Evolutionary conservation across 805 yeast species (phyloP), one percentile per base, ranked within the genome.

Genomic region (Kuraishia cidri): DNA sequence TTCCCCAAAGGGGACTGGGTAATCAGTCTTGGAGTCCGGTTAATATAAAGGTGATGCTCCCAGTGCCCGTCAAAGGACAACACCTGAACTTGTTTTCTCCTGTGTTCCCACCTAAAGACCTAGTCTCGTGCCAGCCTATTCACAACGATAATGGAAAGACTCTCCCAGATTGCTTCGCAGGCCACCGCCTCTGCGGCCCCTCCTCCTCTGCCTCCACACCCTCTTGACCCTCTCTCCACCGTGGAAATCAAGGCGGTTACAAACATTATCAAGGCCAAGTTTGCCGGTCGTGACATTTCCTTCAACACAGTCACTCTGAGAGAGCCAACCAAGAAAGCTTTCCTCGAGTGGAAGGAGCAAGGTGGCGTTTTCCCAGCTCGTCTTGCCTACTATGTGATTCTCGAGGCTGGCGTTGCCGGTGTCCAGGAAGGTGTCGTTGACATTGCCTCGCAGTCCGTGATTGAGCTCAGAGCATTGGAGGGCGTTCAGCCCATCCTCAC

Each of bases 401-500:
- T 79, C 30, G 79, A 71, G 50, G 45, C 62, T 21, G 84, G 74
- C 30, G 65, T 61, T 35, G 56, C 66, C 32, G 87, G 85, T 45
- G 66, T 80, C 38, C 73, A 72, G 45, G 90, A 82, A 52, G 88
- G 87, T 54, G 60, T 73, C 28, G 79, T 78, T 40, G 80, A 77
- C 49, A 51, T 81, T 33, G 61, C 61, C 24, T 54, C 70, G 32
- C 56, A 62, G 44, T 51, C 57, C 30, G 60, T 81, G 22, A 55
- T 69, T 30, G 64, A 66, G 35, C 55, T 69, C 41, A 64, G 65
- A 42, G 54, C 64, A 32, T 52, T 69, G 29, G 72, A 69, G 36
- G 82, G 79, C 26, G 79, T 72, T 31, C 86, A 79, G 57, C 90
- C 90, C 40, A 79, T 79, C 39, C 64, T 81, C 50, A 78, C 88